Evolutionary conservation across 2,329 filamentous ascomycete species (phyloP).

Genomic region (Verticillium longisporum): DNA sequence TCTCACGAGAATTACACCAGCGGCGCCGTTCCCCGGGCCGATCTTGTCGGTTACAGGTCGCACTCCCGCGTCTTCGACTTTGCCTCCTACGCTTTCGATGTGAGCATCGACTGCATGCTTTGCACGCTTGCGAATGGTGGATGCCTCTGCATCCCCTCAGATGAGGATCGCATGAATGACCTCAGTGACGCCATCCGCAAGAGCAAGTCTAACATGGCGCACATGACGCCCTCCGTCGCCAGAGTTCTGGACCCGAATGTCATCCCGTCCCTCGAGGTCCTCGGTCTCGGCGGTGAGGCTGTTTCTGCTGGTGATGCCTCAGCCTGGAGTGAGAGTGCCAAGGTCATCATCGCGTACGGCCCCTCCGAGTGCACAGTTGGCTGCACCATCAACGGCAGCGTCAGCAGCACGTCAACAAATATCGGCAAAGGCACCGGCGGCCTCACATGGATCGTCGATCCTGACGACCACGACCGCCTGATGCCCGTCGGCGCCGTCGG

Average conservation of each 20-base stretch:
- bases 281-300: constrained; percentile 44
- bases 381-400: constrained; percentile 39
- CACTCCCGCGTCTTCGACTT: constrained; percentile 39
- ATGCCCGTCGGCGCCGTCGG: constrained; percentile 42
- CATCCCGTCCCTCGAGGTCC: constrained; percentile 37
- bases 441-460: constrained; percentile 44
- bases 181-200: constrained; percentile 36
- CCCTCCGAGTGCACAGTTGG: constrained; percentile 49
- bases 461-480: constrained; percentile 36
- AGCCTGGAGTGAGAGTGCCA: constrained; percentile 36
- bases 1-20: constrained; percentile 40
- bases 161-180: constrained; percentile 45
- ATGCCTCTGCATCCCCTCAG: constrained; percentile 46
- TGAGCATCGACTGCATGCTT: constrained; percentile 47
- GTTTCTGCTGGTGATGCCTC: constrained; percentile 44
- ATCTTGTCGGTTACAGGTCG: constrained; percentile 32
- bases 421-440: constrained; percentile 42
- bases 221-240: constrained; percentile 44
- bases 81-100: constrained; percentile 48
- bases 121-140: constrained; percentile 44
- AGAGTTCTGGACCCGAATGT: constrained; percentile 38
- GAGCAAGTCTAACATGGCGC: constrained; percentile 39
- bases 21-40: constrained; percentile 33
- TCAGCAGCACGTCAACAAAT: constrained; percentile 29
- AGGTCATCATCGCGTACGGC: constrained; percentile 44